Evolutionary conservation across 1,284 basidiomycete genomes (phyloP).

Genomic region (Ganoderma lucidum): DNA sequence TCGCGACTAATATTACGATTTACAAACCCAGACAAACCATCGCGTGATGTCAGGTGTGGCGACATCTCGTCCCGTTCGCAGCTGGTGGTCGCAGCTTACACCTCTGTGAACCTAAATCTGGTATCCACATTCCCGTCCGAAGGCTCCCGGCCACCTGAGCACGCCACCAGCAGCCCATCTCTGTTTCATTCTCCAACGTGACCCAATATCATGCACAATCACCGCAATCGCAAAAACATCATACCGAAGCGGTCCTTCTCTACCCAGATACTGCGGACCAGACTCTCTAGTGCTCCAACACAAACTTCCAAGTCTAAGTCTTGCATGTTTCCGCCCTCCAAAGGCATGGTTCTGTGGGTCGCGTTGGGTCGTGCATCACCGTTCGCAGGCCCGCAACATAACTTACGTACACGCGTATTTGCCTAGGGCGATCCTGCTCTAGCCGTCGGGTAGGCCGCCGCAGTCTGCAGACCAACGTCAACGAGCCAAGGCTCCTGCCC

Average conservation of each 20-base stretch:
- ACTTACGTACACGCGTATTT: not conserved
- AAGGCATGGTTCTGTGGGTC: not conserved
- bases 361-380: not conserved
- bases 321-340: not conserved
- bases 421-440: not conserved
- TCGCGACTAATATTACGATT: not conserved
- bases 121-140: not conserved
- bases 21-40: not conserved
- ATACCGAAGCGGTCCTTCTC: not conserved
- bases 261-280: not conserved
- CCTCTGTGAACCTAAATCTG: not conserved
- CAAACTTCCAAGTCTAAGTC: not conserved
- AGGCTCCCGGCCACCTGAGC: constrained; percentile 3
- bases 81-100: not conserved
- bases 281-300: not conserved
- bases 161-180: not conserved
- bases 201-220: not conserved
- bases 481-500: not conserved
- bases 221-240: constrained; percentile 4
- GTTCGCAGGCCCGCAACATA: not conserved
- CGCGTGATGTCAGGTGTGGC: not conserved
- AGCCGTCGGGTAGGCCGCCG: not conserved
- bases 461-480: not conserved
- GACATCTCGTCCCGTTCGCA: not conserved
- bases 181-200: constrained; percentile 4